Percentiles rank a stretch among this genome's conserved stretches.
Evolutionary conservation across 2,329 filamentous ascomycete species (phyloP).

Genomic region (Sporothrix globosa): DNA sequence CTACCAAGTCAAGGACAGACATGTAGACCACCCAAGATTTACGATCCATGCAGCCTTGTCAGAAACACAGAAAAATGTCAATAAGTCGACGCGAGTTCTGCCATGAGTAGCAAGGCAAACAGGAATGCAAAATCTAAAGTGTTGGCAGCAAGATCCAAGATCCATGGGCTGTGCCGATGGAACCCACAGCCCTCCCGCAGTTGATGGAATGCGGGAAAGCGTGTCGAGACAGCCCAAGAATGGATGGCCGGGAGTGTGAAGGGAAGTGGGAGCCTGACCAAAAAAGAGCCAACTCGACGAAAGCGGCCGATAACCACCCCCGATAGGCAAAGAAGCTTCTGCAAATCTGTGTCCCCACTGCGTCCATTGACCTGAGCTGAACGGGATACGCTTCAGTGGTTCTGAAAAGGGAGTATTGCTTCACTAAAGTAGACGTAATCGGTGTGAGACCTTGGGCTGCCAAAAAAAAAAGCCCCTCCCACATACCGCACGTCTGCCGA

Average conservation of each 20-base stretch:
- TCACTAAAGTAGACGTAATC: neutral
- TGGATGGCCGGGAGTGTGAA: neutral
- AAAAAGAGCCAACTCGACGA: too few species aligned
- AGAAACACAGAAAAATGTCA: too few species aligned
- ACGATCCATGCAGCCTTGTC: too few species aligned
- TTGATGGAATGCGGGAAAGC: conserved; percentile 3
- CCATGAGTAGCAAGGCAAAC: neutral
- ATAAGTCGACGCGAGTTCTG: neutral
- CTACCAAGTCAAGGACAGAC: too few species aligned
- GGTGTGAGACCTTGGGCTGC: neutral
- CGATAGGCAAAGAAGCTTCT: neutral
- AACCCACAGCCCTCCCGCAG: neutral
- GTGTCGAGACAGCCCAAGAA: neutral
- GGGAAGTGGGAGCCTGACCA: neutral
- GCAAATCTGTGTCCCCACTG: conserved; percentile 1
- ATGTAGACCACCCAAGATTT: too few species aligned
- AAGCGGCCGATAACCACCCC: too few species aligned
- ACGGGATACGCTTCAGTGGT: neutral
- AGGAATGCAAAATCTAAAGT: conserved; percentile 23
- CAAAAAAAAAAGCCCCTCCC: neutral
- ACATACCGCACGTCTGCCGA: neutral
- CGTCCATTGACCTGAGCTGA: neutral
- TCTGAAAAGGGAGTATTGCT: too few species aligned
- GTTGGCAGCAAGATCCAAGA: neutral
- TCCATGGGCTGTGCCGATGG: too few species aligned